Evolutionary conservation across 257 asterid genomes (phyloP).

Genomic region (Eucommia ulmoides): DNA sequence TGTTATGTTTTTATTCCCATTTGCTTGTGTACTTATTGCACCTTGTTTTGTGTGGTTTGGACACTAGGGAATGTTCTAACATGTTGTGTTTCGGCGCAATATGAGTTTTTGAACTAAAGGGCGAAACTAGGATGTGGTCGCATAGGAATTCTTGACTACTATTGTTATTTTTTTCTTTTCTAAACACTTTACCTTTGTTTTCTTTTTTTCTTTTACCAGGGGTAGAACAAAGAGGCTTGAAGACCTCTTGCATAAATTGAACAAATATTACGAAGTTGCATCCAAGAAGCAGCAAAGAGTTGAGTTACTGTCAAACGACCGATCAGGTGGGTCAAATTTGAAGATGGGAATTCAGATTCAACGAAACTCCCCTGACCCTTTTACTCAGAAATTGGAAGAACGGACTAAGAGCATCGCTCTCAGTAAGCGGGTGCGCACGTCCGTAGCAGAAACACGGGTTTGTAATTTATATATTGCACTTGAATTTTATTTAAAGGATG

Average conservation of each 20-base stretch:
- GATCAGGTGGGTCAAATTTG: constrained; percentile 50
- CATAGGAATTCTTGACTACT: constrained; percentile 15
- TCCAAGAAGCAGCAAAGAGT: constrained; percentile 69
- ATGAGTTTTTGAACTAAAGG: too few species aligned
- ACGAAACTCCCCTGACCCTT: constrained; percentile 52
- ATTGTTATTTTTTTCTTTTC: too few species aligned
- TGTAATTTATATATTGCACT: constrained; percentile 31
- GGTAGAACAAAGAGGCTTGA: constrained; percentile 73
- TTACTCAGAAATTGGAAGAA: constrained; percentile 58
- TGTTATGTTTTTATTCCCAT: too few species aligned
- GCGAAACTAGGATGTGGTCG: constrained; percentile 1
- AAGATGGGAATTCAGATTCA: constrained; percentile 68
- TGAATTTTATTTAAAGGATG: too few species aligned
- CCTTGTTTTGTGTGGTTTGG: too few species aligned
- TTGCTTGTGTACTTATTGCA: too few species aligned
- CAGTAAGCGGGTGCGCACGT: constrained; percentile 81
- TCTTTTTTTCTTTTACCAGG: constrained; percentile 36
- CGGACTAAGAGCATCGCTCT: constrained; percentile 66
- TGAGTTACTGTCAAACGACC: constrained; percentile 61
- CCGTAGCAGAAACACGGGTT: constrained; percentile 87
- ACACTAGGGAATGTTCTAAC: too few species aligned
- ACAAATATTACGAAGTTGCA: constrained; percentile 41
- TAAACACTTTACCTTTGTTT: too few species aligned
- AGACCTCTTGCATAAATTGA: constrained; percentile 55
- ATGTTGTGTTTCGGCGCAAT: too few species aligned